Conservation (phyloP, 73 alveolate genomes). For the Breviolum minutum region DNA sequence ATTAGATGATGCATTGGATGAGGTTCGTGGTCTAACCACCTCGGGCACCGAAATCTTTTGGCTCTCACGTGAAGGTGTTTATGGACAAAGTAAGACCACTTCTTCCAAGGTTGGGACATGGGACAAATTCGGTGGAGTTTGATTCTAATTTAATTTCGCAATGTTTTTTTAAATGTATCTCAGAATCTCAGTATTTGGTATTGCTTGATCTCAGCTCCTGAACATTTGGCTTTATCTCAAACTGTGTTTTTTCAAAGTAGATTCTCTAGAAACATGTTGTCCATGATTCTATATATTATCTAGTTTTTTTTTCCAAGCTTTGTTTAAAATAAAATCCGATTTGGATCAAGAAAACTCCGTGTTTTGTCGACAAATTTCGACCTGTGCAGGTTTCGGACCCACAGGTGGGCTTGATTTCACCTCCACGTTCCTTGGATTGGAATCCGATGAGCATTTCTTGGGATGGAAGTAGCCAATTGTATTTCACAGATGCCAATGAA, state of each 20-base stretch:
- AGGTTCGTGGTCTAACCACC: constrained; percentile 84
- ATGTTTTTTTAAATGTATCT: not conserved
- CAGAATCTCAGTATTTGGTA: not conserved
- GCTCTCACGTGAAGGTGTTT: constrained; percentile 58
- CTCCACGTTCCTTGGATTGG: constrained; percentile 26
- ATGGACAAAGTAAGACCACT: constrained; percentile 63
- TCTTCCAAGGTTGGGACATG: constrained; percentile 8
- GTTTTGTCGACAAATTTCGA: not conserved
- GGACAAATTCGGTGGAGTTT: not conserved
- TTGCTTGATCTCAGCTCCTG: not conserved
- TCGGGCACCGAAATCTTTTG: constrained; percentile 70
- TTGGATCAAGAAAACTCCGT: not conserved
- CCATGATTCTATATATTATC: no score
- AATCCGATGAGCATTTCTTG: constrained; percentile 73
- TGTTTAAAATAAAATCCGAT: not conserved
- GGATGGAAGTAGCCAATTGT: constrained; percentile 42
- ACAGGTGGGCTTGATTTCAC: constrained; percentile 27
- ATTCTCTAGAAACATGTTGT: no score
- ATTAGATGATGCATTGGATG: constrained; percentile 33
- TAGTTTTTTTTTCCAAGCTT: no score
- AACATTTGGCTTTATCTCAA: not conserved
- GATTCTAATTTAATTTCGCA: not conserved
- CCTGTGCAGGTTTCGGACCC: constrained; percentile 63
- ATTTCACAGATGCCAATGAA: not conserved
- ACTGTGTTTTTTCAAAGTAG: no score